Base-by-base conservation (phyloP, 768 basidiomycete genomes). In the Xerocomellus intermedius region DNA sequence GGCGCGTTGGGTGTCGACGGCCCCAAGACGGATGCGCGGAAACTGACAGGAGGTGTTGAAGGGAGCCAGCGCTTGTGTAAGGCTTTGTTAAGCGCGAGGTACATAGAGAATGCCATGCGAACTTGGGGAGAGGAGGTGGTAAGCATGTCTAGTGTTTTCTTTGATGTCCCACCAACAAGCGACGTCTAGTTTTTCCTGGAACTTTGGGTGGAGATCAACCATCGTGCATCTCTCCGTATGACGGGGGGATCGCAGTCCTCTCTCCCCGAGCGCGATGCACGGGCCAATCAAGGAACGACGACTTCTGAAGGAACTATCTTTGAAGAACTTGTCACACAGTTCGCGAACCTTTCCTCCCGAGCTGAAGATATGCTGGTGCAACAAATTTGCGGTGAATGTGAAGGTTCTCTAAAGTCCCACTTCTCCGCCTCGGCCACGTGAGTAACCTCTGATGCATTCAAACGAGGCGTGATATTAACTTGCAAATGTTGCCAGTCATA, bases 121-220 rank as follows among this genome's bases (percentile, higher is more conserved):
- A 71, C 69, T 6, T 98, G 95, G 95, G 87, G 88, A 24, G 96
- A 99, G 70, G 94, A 98, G 42, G 59, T 89, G 67, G 95, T 97
- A 57, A 63, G 88, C 62, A 33, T 30, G 38, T n/a, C 56, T 48
- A 33, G 39, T 47, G 12, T 53, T 48, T 41, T 51, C 43, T 42
- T 21, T 13, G 17, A 33, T 30, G 10, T 42, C 42, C 19, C n/a
- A 56, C 12, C 44, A 48, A 33, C 37, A 57, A 44, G 50, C 48
- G 39, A 41, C 33, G 50, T 43, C 26, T 64, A 97, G 94, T 94
- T 94, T 73, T 98, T 96, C 77, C 75, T 99, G 16, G 91, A 97
- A 68, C 72, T 99, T 32, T 94, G 89, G 87, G 73, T 82, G 13
- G 91, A 92, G 62, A 90, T 94, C 61, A 83, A 82, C 57, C 79